Base-by-base conservation (phyloP, 2,329 filamentous ascomycete species). In the Hypoxylon sp. region DNA sequence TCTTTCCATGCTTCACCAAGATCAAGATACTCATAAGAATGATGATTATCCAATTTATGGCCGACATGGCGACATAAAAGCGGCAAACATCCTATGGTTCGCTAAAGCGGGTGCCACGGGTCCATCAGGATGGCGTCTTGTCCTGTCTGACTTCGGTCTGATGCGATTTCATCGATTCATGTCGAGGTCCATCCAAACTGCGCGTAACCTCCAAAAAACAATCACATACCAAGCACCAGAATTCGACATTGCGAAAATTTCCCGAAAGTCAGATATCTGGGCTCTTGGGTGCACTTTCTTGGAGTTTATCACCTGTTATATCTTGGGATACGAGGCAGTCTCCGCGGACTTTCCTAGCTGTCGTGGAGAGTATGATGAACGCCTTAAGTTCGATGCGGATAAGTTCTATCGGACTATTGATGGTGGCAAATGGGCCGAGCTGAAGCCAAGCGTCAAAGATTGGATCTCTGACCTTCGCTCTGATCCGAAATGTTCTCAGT, bases 21-120 rank as follows among this genome's bases (percentile, higher is more conserved):
- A 67, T 5, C 60, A 64, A 36, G 52, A 57, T 28, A 1, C 0
- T 0, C 21, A 57, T 11, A 58, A 53, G 14, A 17, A n/a, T 7
- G 43, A 64, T 0, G 60, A 63, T 17, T 23, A 51, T 51, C 60
- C 65, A 2, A 64, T 64, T 21, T 64, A 67, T 25, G 65, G 65
- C 3, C 60, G 65, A 3, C 65, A 67, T 50, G 65, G 65, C 6
- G 65, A 67, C n/a, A 60, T 67, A 13, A 67, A 67, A 53, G 65
- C 65, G 1, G 56, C n/a, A 0, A 67, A 67, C 17, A 67, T 67
- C 13, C 60, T 67, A 2, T 67, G 65, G 65, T 67, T 67, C 36
- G 38, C 56, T 11, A 50, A 67, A 28, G 51, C 50, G 2, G 38
- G 23, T 2, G 13, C 13, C 14, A 2, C 19, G 5, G 65, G 46